phyloP scores from a whole-genome alignment of 2,329 filamentous ascomycete genomes.

The Penicillium aurantiogriseum region DNA sequence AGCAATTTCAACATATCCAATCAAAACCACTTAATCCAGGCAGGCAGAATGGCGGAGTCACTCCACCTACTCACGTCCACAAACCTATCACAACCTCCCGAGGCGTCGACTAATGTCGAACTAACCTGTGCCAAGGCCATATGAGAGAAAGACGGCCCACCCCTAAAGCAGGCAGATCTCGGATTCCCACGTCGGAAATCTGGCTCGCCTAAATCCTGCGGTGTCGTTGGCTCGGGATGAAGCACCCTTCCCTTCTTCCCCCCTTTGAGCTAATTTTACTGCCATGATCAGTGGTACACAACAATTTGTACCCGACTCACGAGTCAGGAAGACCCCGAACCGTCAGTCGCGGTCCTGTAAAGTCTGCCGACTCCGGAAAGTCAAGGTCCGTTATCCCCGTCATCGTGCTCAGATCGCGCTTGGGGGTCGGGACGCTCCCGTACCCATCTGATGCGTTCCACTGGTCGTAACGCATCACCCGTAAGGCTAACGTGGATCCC shows the following conservation, averaged over 20 bases:
- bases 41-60: neutral
- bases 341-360: constrained; percentile 41
- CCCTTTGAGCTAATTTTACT: constrained; percentile 6
- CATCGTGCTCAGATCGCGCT: constrained; percentile 22
- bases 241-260: constrained; percentile 10
- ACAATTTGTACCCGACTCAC: constrained; percentile 20
- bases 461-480: neutral
- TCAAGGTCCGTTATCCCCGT: constrained; percentile 33
- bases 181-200: constrained; percentile 31
- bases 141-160: neutral
- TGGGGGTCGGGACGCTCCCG: constrained; percentile 13
- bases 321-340: constrained; percentile 27
- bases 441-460: constrained; percentile 6
- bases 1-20: neutral
- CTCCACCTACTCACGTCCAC: neutral
- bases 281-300: constrained; percentile 23
- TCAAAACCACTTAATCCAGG: neutral
- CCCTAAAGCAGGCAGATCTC: constrained; percentile 27
- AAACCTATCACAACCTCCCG: neutral
- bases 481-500: constrained; percentile 17
- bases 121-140: neutral
- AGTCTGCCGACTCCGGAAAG: constrained; percentile 40
- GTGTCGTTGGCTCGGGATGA: constrained; percentile 29
- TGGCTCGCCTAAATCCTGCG: constrained; percentile 27
- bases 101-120: neutral